Percentiles rank a stretch among this genome's conserved stretches.
Evolutionary conservation across 331 rosid genomes (phyloP).

Genomic region (Ulmus americana): DNA sequence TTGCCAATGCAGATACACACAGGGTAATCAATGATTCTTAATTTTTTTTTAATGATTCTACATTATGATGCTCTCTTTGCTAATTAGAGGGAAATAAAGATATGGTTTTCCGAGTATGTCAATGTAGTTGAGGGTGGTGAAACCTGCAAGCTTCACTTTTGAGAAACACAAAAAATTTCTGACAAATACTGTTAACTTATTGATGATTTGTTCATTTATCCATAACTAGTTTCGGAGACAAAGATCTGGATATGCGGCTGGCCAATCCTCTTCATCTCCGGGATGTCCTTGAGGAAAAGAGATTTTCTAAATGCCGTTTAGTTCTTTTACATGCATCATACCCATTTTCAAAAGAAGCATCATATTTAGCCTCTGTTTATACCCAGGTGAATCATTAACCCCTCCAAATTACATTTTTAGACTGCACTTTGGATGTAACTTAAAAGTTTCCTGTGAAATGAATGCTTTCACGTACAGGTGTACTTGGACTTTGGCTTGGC

Average conservation of each 20-base stretch:
- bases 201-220: constrained; percentile 12
- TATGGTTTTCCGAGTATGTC: no score
- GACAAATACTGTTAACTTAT: constrained; percentile 3
- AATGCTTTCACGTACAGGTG: constrained; percentile 45
- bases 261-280: constrained; percentile 89
- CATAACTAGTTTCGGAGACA: constrained; percentile 69
- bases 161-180: no score
- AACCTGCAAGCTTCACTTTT: constrained; percentile 10
- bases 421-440: constrained; percentile 15
- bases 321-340: constrained; percentile 86
- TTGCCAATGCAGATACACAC: no score
- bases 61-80: constrained; percentile 16
- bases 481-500: constrained; percentile 87
- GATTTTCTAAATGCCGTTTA: constrained; percentile 55
- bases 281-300: constrained; percentile 68
- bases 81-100: constrained; percentile 1
- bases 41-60: constrained; percentile 32
- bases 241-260: constrained; percentile 75
- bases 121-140: neutral
- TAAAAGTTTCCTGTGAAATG: constrained; percentile 14
- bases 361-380: constrained; percentile 79
- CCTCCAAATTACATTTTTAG: constrained; percentile 14
- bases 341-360: constrained; percentile 90
- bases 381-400: constrained; percentile 52
- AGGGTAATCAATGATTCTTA: no score